These are phyloP conservation scores for Vicia sativa DNA, from an alignment of 306 rosid species.

Conservation along the genomic window DNA sequence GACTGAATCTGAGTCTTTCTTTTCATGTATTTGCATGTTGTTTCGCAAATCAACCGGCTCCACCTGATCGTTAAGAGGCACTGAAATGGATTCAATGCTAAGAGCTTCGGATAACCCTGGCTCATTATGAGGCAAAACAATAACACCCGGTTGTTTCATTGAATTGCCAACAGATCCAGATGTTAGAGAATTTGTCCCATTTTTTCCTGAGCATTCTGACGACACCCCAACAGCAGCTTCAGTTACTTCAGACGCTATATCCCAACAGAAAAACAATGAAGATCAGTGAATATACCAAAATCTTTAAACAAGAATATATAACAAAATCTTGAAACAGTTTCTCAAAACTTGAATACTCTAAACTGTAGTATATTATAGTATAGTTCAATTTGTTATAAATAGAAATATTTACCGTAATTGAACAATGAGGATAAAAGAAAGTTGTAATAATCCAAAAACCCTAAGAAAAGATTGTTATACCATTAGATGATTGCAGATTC, in stretches of 20 bases:
- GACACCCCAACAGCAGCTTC: conserved; percentile 43
- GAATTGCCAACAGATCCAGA: conserved; percentile 38
- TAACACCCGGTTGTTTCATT: conserved; percentile 46
- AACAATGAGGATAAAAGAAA: conserved; percentile 2
- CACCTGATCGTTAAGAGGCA: conserved; percentile 49
- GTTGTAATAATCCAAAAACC: not conserved
- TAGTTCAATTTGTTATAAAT: not conserved
- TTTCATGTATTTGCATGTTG: conserved; percentile 33
- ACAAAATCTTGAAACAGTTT: not conserved
- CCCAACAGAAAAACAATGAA: conserved; percentile 13
- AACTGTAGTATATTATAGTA: too few relatives aligned
- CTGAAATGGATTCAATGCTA: conserved; percentile 45
- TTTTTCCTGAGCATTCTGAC: conserved; percentile 43
- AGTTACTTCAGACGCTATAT: conserved; percentile 49
- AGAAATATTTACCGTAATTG: not conserved
- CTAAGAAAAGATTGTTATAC: not conserved
- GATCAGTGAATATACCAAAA: not conserved
- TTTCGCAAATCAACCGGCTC: conserved; percentile 39
- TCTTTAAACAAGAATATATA: too few relatives aligned
- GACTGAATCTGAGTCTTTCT: conserved; percentile 41
- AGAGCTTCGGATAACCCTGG: conserved; percentile 43
- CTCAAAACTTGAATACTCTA: too few relatives aligned
- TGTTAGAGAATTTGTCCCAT: conserved; percentile 32
- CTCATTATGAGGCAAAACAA: conserved; percentile 33
- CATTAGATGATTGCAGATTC: conserved; percentile 30